Conservation (phyloP, 495 filamentous ascomycete species). For the Lasiosphaeriaceae sp. region DNA sequence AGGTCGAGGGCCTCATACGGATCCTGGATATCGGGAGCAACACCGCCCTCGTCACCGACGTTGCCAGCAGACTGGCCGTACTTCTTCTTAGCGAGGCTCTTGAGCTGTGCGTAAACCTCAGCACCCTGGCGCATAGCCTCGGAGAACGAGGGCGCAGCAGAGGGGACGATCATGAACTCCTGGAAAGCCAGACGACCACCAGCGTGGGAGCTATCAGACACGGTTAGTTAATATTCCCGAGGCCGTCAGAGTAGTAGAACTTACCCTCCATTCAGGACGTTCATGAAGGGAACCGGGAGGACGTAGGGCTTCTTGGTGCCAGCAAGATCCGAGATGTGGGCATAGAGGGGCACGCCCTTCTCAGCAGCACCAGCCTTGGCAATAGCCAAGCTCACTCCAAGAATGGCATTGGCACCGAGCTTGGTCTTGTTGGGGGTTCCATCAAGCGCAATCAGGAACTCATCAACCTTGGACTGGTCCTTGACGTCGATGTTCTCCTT, state of each 20-base stretch:
- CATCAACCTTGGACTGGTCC: conserved; percentile 90
- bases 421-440: conserved; percentile 96
- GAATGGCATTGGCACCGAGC: conserved; percentile 96
- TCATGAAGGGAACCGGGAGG: conserved; percentile 98
- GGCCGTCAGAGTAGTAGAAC: conserved; percentile 6
- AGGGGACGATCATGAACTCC: conserved; percentile 99
- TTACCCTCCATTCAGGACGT: conserved; percentile 94
- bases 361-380: conserved; percentile 98
- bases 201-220: conserved; percentile 69
- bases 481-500: conserved; percentile 92
- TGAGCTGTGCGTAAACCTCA: conserved; percentile 98
- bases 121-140: conserved; percentile 94
- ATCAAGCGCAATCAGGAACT: conserved; percentile 94
- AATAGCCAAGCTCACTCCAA: conserved; percentile 92
- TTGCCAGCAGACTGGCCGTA: conserved; percentile 99
- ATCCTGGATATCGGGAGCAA: conserved; percentile 97
- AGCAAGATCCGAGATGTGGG: conserved; percentile 96
- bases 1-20: conserved; percentile 95
- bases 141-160: conserved; percentile 75
- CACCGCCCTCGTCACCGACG: conserved; percentile 99
- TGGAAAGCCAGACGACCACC: conserved; percentile 99
- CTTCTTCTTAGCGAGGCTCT: conserved; percentile 97
- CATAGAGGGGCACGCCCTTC: conserved; percentile 96
- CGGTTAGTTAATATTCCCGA: conserved; percentile 23
- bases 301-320: conserved; percentile 99